These are phyloP conservation scores for Parachaetomium inaequale DNA, from an alignment of 495 filamentous ascomycete genomes.

Conservation along the genomic window DNA sequence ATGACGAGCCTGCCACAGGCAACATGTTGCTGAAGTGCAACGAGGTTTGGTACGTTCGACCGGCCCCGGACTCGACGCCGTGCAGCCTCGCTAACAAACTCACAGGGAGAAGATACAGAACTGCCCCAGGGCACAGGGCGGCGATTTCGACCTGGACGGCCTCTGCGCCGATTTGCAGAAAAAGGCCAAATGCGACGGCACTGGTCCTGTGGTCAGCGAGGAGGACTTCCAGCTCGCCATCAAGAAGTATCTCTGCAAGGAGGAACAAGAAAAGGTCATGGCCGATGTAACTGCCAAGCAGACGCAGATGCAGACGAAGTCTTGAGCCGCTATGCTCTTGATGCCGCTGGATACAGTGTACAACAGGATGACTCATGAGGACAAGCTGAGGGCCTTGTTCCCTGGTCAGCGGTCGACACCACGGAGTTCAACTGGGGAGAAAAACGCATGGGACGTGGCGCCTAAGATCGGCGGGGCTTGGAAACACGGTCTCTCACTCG, in stretches of 20 bases:
- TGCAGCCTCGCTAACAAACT: slow-evolving; percentile 18
- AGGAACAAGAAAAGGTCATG: slow-evolving; percentile 1
- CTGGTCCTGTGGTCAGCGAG: slow-evolving; percentile 86
- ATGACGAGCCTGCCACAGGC: slow-evolving; percentile 62
- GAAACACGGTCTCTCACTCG: background rate
- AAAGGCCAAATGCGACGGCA: slow-evolving; percentile 94
- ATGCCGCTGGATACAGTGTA: slow-evolving; percentile 1
- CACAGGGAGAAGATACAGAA: slow-evolving; percentile 85
- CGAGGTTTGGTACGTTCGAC: slow-evolving; percentile 77
- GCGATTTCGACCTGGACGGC: slow-evolving; percentile 87
- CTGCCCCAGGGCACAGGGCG: slow-evolving; percentile 79
- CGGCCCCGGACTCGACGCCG: background rate
- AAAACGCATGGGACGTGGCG: background rate
- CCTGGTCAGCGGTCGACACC: background rate
- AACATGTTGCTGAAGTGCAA: slow-evolving; percentile 69
- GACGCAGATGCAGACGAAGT: background rate
- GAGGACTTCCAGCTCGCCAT: slow-evolving; percentile 81
- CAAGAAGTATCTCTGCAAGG: slow-evolving; percentile 49
- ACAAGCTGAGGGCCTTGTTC: background rate
- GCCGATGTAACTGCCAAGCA: background rate
- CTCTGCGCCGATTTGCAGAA: slow-evolving; percentile 90
- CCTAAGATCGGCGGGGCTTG: background rate
- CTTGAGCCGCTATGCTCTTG: background rate
- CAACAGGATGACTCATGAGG: slow-evolving; percentile 2
- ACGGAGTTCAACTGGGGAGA: background rate